These are phyloP conservation scores for Aethionema arabicum DNA, from an alignment of 345 rosid genomes.

Conservation along the genomic window DNA sequence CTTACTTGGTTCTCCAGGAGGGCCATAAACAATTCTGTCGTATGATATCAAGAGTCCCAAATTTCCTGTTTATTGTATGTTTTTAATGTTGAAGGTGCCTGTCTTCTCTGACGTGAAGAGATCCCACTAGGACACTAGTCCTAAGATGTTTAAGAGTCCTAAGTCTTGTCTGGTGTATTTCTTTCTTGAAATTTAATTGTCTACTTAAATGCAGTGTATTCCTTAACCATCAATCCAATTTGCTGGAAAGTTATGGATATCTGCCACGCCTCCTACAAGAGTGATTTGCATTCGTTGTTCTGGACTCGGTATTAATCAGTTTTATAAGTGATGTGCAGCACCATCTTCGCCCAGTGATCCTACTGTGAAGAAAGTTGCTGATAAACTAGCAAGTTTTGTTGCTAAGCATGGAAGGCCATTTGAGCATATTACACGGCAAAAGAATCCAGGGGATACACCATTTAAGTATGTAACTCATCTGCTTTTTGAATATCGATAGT, in stretches of 20 bases:
- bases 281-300: constrained; percentile 97
- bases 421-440: constrained; percentile 87
- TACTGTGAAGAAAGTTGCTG: constrained; percentile 95
- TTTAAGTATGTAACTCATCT: constrained; percentile 59
- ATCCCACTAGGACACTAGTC: constrained; percentile 2
- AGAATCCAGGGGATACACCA: constrained; percentile 95
- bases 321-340: constrained; percentile 99
- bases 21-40: neutral
- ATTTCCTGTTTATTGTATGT: constrained; percentile 13
- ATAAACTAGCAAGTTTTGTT: constrained; percentile 96
- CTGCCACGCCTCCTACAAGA: constrained; percentile 93
- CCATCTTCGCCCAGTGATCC: constrained; percentile 85
- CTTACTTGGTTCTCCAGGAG: constrained; percentile 1
- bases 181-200: constrained; percentile 54
- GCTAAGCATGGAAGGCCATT: constrained; percentile 96
- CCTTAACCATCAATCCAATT: constrained; percentile 79
- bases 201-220: constrained; percentile 94
- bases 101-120: neutral
- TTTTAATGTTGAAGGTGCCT: neutral
- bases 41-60: neutral
- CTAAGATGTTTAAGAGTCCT: constrained; percentile 7
- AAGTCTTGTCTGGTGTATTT: neutral
- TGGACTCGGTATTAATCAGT: constrained; percentile 98
- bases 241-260: constrained; percentile 94
- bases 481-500: constrained; percentile 10